A percentile compares a stretch with the other conserved stretches of the same genome.
These are phyloP conservation scores for Saccharomyces mikatae DNA, from an alignment of 805 yeast species.

Conservation along the genomic window DNA sequence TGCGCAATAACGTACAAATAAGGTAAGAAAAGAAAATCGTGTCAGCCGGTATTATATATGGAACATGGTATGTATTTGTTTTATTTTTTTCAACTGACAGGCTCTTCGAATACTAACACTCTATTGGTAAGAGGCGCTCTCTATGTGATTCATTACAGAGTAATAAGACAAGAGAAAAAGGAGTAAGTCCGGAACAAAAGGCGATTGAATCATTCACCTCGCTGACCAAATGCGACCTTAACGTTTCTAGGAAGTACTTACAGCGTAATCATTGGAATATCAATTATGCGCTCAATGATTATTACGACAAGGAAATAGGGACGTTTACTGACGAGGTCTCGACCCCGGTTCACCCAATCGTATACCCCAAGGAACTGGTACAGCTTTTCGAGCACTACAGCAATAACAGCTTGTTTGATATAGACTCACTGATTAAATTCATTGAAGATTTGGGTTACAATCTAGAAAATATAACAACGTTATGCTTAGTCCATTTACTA, in stretches of 20 bases:
- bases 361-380: conserved; percentile 15
- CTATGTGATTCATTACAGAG: neutral
- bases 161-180: neutral
- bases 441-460: conserved; percentile 58
- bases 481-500: conserved; percentile 63
- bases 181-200: conserved; percentile 2
- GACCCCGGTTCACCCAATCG: neutral
- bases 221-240: conserved; percentile 16
- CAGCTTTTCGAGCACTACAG: conserved; percentile 16
- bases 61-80: neutral
- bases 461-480: conserved; percentile 66
- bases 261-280: conserved; percentile 22
- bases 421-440: conserved; percentile 70
- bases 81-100: neutral
- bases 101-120: neutral
- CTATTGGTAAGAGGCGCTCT: neutral
- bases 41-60: neutral
- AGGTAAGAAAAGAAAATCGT: neutral
- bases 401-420: conserved; percentile 40
- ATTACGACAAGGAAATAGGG: conserved; percentile 24
- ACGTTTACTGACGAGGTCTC: conserved; percentile 7
- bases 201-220: conserved; percentile 14
- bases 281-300: conserved; percentile 28
- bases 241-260: conserved; percentile 19
- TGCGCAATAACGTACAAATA: neutral